Base-by-base conservation (phyloP, 805 yeast genomes). In the Teunomyces aglyptinius region DNA sequence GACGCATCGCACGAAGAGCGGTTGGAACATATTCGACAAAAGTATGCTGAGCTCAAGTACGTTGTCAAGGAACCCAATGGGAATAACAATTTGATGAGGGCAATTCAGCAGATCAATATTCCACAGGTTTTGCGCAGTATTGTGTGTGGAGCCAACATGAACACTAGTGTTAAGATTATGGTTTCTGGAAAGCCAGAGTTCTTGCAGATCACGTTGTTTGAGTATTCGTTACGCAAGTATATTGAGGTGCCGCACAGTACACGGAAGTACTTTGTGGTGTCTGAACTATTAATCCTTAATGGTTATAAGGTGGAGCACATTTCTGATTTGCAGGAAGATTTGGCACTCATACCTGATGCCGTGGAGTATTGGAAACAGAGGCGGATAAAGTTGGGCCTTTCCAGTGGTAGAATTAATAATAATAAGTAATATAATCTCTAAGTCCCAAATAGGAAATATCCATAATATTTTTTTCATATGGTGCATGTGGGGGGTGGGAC, bases 21-120 rank as follows among this genome's bases (percentile, higher is more conserved):
- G 41, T 66, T 79, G 27, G 61, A 63, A n/a, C 89, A 76, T 58
- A 83, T 89, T 40, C 75, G 75, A 6, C 71, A 76, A 35, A 91
- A 91, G 64, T 91, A 91, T 59, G 71, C 73, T 20, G 66, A 64
- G 4, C 80, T 78, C 61, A 68, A 64, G 34, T 90, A 63, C 56
- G 67, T 77, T 10, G 51, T 44, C 10, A 44, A 43, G 1, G 40
- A 32, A 2, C 53, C 57, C 0, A 59, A 59, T 13, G 44, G 20
- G n/a, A 27, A n/a, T 12, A 70, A 68, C 41, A 56, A 64, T 2
- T 57, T 83, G 26, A 70, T 83, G n/a, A 73, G 73, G 47, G 80
- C 83, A 0, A 71, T 83, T 2, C 79, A 77, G 44, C 63, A 70
- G 20, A 78, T 81, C 39, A 73, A 80, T 45, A 59, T 77, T n/a